These are phyloP conservation scores for Nicotiana noctiflora DNA, from an alignment of 257 asterid genomes.

Conservation along the genomic window DNA sequence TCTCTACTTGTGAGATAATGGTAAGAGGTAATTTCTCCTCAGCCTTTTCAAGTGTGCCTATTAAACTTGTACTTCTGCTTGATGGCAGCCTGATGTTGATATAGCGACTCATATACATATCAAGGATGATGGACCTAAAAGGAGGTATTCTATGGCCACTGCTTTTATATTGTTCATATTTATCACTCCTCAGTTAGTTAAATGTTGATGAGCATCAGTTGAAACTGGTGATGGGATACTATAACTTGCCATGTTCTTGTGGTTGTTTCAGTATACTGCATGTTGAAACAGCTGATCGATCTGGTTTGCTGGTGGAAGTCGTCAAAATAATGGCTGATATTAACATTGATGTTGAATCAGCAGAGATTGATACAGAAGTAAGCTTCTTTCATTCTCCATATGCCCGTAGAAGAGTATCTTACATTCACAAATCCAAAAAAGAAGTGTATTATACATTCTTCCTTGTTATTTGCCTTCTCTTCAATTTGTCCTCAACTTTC, in stretches of 20 bases:
- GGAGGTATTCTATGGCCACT: constrained; percentile 43
- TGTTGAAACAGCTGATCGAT: constrained; percentile 90
- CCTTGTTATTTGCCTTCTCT: neutral
- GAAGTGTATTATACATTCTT: neutral
- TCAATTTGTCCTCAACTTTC: constrained; percentile 5
- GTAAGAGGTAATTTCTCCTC: neutral
- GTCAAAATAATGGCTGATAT: constrained; percentile 72
- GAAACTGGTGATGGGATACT: neutral
- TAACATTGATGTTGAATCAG: constrained; percentile 80
- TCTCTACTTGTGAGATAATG: neutral
- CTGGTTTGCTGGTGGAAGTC: constrained; percentile 80
- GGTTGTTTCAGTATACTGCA: constrained; percentile 70
- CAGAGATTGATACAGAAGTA: constrained; percentile 96
- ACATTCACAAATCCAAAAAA: neutral
- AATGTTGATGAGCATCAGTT: neutral
- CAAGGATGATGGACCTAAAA: constrained; percentile 77
- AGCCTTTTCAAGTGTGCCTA: neutral
- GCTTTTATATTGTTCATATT: neutral
- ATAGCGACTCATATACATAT: constrained; percentile 78
- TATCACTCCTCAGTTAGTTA: neutral
- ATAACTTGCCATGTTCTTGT: constrained; percentile 1
- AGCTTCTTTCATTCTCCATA: constrained; percentile 6
- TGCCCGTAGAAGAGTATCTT: neutral
- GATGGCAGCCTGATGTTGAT: constrained; percentile 62
- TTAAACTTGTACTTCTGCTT: neutral